Base-by-base conservation (phyloP, 1,284 basidiomycete species). In the Trametes hirsuta region DNA sequence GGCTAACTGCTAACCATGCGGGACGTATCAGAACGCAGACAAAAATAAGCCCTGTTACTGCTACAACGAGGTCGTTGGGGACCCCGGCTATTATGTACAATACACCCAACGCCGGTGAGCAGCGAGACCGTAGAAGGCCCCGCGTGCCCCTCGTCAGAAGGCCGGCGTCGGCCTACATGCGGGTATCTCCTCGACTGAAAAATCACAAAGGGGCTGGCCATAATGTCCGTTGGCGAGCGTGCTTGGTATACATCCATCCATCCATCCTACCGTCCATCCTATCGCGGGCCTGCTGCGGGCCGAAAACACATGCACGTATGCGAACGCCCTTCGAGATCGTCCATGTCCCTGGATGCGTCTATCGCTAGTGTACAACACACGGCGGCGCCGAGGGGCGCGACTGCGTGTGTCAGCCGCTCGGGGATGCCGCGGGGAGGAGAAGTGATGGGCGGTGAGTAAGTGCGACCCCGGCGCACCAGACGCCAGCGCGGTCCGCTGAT, bases 51-150 rank as follows among this genome's bases (percentile, higher is more conserved):
- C 25, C 40, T 37, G 49, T 51, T 58, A 35, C 53, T 62, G 53
- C 61, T 55, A 55, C 61, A 62, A 58, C 49, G 56, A 41, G 61
- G 60, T 47, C 39, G 44, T 24, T 47, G 40, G 39, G 55, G 46
- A 41, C 55, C 55, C 60, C 55, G 55, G 49, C 55, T 51, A 51
- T 57, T 51, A 57, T 57, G 55, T 57, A 57, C 55, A 54, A 12
- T 45, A 46, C 34, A 42, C 48, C 36, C 48, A 12, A 12, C 14
- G 25, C 25, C 30, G 41, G 24, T 24, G 8, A 36, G 34, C n/a
- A 9, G 25, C 22, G 21, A 25, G 14, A 25, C 39, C 14, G 10
- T 4, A 36, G 34, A 30, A 30, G 30, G 30, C 30, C 30, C 30
- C 30, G 30, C 30, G 30, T 30, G 30, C 30, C 30, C 1, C 30